Evolutionary conservation across 495 filamentous ascomycete genomes (phyloP).

Genomic region (Echria macrotheca): DNA sequence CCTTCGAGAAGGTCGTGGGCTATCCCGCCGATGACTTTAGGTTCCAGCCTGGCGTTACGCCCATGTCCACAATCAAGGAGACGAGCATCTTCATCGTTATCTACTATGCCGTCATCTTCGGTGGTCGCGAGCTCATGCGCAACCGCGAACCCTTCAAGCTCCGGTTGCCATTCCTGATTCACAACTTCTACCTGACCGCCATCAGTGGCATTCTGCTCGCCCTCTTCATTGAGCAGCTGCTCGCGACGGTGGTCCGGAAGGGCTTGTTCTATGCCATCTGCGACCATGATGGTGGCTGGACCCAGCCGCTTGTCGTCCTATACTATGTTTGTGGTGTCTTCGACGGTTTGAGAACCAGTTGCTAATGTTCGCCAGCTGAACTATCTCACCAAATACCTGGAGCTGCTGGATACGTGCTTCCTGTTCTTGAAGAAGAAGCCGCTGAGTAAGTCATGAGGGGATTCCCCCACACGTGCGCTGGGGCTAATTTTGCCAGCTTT

Average conservation of each 20-base stretch:
- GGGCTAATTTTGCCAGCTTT: too few relatives aligned
- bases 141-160: slow-evolving; percentile 62
- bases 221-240: slow-evolving; percentile 68
- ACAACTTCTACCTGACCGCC: slow-evolving; percentile 74
- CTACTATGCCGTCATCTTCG: slow-evolving; percentile 73
- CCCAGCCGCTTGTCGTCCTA: slow-evolving; percentile 64
- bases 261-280: slow-evolving; percentile 73
- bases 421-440: slow-evolving; percentile 86
- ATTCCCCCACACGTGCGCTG: too few relatives aligned
- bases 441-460: slow-evolving; percentile 49
- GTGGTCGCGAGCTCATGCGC: slow-evolving; percentile 69
- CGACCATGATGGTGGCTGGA: slow-evolving; percentile 68
- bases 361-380: slow-evolving; percentile 59
- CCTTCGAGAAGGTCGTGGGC: slow-evolving; percentile 66
- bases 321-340: slow-evolving; percentile 61
- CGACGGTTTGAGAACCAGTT: neutral
- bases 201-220: slow-evolving; percentile 62
- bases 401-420: slow-evolving; percentile 76
- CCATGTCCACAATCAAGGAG: slow-evolving; percentile 65
- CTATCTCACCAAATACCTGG: slow-evolving; percentile 79
- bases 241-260: slow-evolving; percentile 59
- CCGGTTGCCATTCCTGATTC: slow-evolving; percentile 64
- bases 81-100: slow-evolving; percentile 57
- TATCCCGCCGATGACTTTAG: slow-evolving; percentile 66
- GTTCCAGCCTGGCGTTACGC: slow-evolving; percentile 61